Evolutionary conservation across 192 early-diverging fungal genomes (phyloP), one percentile per base, ranked within the genome.

Genomic region (Coemansia sp.): DNA sequence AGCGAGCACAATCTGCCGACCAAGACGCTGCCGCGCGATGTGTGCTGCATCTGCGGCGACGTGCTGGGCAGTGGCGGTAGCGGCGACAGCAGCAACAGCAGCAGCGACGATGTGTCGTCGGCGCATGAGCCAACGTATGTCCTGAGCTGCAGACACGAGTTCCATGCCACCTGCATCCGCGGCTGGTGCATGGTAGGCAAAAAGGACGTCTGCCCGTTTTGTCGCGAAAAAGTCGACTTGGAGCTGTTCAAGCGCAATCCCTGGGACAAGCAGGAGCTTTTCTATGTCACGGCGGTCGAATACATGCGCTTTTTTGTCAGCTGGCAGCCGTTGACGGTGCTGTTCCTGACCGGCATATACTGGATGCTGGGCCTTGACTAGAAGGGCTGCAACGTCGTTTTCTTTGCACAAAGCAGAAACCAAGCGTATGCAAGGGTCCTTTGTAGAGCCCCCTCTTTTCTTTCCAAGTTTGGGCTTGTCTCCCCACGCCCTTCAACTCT

Each of bases 131-230:
- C 79, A 1, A 71, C 62, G 16, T 74, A 82, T 52, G 36, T 30
- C 6, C 62, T 82, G 27, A 68, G 47, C 6, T 82, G 79, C 28
- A 63, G 62, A 19, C 79, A 82, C 48, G 74, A 58, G 57, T 83
- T 83, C 71, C 82, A 83, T 23, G 73, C 78, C 11, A 70, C 62
- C 22, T 83, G 82, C 30, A 81, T 83, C 49, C 77, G 78, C 34
- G 82, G 82, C 19, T 83, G 82, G 82, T 79, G 78, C 35, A 67
- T 83, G 4, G 58, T 83, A 42, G 82, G 82, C 9, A 83, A 83
- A 62, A 64, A 67, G 23, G 74, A 80, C n/a, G 51, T 67, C 8
- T 83, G 82, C 34, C 82, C 82, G 35, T 77, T 72, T 47, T 83
- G 82, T 55, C 60, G 66, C 42, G 82, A 83, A 52, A 81, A 81